These are phyloP conservation scores for Tulasnella sp. DNA, from an alignment of 768 basidiomycete genomes.

Conservation along the genomic window DNA sequence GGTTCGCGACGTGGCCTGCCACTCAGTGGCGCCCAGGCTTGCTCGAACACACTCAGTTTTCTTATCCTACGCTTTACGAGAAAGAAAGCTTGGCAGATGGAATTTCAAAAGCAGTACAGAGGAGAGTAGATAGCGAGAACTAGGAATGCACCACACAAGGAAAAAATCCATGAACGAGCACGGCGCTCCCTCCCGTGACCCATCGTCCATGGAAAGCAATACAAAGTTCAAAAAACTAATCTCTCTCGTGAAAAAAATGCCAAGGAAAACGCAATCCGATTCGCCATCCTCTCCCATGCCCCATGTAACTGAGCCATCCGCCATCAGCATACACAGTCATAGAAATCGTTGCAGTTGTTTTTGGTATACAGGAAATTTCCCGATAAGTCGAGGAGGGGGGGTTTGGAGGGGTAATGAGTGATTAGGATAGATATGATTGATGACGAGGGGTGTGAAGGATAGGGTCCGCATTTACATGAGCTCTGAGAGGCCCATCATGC, in stretches of 20 bases:
- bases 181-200: constrained; percentile 16
- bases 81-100: too few relatives aligned
- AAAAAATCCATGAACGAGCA: constrained; percentile 13
- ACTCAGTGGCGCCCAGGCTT: too few relatives aligned
- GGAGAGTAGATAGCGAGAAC: too few relatives aligned
- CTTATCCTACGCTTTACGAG: too few relatives aligned
- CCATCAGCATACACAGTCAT: not conserved
- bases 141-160: too few relatives aligned
- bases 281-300: not conserved
- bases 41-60: too few relatives aligned
- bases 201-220: constrained; percentile 6
- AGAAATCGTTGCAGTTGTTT: not conserved
- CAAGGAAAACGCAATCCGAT: not conserved
- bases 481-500: constrained; percentile 18
- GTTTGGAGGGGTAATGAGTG: not conserved
- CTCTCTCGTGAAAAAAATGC: not conserved
- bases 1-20: too few relatives aligned
- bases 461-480: constrained; percentile 14
- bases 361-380: not conserved
- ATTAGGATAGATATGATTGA: not conserved
- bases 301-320: not conserved
- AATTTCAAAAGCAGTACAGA: too few relatives aligned
- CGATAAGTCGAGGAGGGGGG: not conserved
- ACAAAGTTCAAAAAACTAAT: not conserved
- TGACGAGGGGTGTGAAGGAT: not conserved